Base-by-base conservation (phyloP, 2,329 filamentous ascomycete genomes). In the Colletotrichum tropicale region DNA sequence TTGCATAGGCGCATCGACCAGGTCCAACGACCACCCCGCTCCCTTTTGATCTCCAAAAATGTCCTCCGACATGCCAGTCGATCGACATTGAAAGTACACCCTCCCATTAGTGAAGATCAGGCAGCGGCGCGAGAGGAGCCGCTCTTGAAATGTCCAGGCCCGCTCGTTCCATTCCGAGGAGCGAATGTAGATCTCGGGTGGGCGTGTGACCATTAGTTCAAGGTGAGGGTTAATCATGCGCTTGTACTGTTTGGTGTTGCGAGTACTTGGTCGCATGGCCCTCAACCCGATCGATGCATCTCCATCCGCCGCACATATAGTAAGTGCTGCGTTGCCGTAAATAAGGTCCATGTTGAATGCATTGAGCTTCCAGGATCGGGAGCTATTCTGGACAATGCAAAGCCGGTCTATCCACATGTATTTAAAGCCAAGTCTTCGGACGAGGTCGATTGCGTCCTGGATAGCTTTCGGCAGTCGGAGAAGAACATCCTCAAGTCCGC, bases 131-230 rank as follows among this genome's bases (percentile, higher is more conserved):
- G 86, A 85, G 73, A 87, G 87, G 7, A 86, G 76, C 6, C 81
- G 80, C 72, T 88, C 86, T 70, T 87, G 85, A 10, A 87, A 78
- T 4, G 86, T 87, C 86, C 86, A 87, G 15, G 82, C 85, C 26
- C 86, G 82, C 4, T 80, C 82, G 71, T 82, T 85, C 86, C 86
- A 87, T 6, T 76, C 80, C 2, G 85, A 86, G 8, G 82, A 74
- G 28, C 81, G 72, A 18, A 87, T 71, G 32, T 71, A 71, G 26
- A 66, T 71, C 48, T 71, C 70, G 3, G 70, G 70, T 10, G 70
- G 70, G 9, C 70, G 28, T 1, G 70, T 71, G 48, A 86, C 86
- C 13, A 85, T 80, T 1, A 86, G 79, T 56, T 82, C 83, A 9
- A 84, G 78, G 8, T 79, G 70, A 1, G 84, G 84, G 3, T 85